These are phyloP conservation scores for Neofusicoccum sp. DNA, from an alignment of 2,329 filamentous ascomycete genomes.

Conservation along the genomic window DNA sequence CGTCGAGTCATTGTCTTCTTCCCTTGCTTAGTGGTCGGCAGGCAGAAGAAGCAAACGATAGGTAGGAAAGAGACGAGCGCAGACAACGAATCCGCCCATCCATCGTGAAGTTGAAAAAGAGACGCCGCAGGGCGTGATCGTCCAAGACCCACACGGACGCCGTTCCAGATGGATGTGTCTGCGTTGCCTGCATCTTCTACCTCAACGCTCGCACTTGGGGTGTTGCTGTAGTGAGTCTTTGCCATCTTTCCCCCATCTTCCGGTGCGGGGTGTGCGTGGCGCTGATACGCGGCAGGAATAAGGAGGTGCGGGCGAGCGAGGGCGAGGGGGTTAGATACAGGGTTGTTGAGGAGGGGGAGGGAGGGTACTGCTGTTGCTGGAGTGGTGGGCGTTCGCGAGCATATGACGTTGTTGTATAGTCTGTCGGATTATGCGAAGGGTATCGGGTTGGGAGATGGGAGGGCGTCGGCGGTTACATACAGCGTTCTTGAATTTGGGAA, in stretches of 20 bases:
- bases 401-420: conserved; percentile 49
- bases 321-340: neutral
- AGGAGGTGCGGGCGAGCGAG: neutral
- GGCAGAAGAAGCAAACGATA: neutral
- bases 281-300: neutral
- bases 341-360: conserved; percentile 26
- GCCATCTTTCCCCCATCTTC: no score
- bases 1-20: neutral
- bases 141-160: neutral
- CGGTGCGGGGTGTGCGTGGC: conserved; percentile 34
- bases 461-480: conserved; percentile 43
- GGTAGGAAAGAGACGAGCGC: neutral
- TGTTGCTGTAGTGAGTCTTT: no score
- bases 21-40: neutral
- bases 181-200: conserved; percentile 27
- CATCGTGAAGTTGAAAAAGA: conserved; percentile 1
- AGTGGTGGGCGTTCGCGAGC: conserved; percentile 45
- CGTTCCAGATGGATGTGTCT: conserved; percentile 34
- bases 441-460: conserved; percentile 39
- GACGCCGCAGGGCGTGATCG: conserved; percentile 19
- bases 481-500: conserved; percentile 49
- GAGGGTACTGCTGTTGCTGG: conserved; percentile 39
- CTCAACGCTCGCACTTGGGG: conserved; percentile 32
- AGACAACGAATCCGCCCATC: neutral
- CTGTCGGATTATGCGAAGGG: conserved; percentile 48